phyloP scores from a whole-genome alignment of 169 alveolate genomes.

The Cryptosporidium baileyi region DNA sequence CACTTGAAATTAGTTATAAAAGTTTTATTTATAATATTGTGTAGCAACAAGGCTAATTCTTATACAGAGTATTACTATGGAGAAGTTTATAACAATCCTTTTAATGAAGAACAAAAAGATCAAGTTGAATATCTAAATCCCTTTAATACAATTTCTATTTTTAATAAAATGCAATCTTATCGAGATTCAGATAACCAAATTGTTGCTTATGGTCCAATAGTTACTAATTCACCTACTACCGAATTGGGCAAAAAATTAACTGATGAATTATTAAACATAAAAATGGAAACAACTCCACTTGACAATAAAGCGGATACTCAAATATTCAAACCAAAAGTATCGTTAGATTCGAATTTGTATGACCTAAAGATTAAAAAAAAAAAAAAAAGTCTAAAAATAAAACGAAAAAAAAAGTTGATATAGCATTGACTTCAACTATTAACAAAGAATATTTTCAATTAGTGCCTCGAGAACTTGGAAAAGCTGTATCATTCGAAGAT shows the following conservation, averaged over 20 bases:
- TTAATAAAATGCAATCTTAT: too few relatives aligned
- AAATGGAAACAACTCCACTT: neutral
- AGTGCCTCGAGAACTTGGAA: neutral
- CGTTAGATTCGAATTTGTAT: neutral
- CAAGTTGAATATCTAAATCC: too few relatives aligned
- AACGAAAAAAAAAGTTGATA: too few relatives aligned
- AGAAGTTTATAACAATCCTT: too few relatives aligned
- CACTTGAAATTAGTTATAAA: too few relatives aligned
- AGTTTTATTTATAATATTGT: too few relatives aligned
- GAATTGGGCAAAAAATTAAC: slow-evolving; percentile 7
- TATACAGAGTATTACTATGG: too few relatives aligned
- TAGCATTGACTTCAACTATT: neutral
- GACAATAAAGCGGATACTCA: neutral
- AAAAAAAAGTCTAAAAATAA: neutral
- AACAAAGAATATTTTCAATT: neutral
- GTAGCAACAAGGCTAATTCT: too few relatives aligned
- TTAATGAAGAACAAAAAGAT: too few relatives aligned
- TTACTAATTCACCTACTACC: neutral
- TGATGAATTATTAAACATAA: neutral
- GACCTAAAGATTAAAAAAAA: neutral
- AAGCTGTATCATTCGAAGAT: slow-evolving; percentile 39
- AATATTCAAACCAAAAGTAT: neutral
- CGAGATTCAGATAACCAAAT: too few relatives aligned
- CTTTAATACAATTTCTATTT: too few relatives aligned
- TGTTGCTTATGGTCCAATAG: neutral